Base-by-base conservation (phyloP, 1,284 basidiomycete genomes). In the Trametes sp. region DNA sequence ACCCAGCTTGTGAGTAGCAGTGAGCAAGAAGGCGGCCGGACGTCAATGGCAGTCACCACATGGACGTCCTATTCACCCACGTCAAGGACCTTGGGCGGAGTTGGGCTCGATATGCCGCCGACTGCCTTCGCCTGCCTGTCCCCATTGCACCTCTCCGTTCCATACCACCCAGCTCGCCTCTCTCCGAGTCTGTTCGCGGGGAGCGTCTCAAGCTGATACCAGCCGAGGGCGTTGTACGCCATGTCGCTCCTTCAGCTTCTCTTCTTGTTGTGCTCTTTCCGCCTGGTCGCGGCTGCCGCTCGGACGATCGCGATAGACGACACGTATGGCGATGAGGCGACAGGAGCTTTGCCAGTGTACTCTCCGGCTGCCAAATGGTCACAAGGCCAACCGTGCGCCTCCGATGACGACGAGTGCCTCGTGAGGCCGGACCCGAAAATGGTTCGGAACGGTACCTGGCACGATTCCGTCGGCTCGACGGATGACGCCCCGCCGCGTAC, bases 271-370 rank as follows among this genome's bases (percentile, higher is more conserved):
- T 29, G 56, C 21, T 51, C 45, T 19, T 26, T 52, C 55, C 55
- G 46, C 41, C 33, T 59, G 46, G 42, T 50, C 28, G 57, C 52
- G 49, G 55, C 52, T 19, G 55, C 31, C 6, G 13, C 44, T 13
- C 41, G 36, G 42, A 63, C 59, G 13, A 49, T 69, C 13, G 60
- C 45, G n/a, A 65, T 67, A 38, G 65, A 69, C 29, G 67, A 66
- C 54, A 61, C 62, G 16, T 69, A 53, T 28, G 67, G 63, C 1
- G 67, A 67, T 50, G 56, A 42, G 19, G 29, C 42, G 7, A 67
- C 68, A 5, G 68, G 68, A 6, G 45, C 42, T n/a, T 10, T 60
- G 28, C 65, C 63, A 1, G 42, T 55, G 11, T 67, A 66, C 31
- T 45, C 51, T 7, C 67, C 65, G 11, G n/a, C 59, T 21, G n/a